Evolutionary conservation across 2,329 filamentous ascomycete genomes (phyloP), one percentile per base, ranked within the genome.

Genomic region (Hypoxylon sp.): DNA sequence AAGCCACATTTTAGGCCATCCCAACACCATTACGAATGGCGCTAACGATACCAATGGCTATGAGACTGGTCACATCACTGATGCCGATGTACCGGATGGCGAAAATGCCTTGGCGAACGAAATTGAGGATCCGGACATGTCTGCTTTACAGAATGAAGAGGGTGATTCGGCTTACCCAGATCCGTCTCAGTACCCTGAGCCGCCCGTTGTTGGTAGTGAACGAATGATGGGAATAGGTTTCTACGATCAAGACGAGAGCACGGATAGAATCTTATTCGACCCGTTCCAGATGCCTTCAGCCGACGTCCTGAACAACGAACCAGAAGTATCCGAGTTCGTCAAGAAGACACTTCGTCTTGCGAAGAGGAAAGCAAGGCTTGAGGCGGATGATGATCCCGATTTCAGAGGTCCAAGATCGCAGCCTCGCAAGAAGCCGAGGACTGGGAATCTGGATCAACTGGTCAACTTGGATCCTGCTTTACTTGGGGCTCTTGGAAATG

Each of bases 261-360:
- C 78, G 1, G 80, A 84, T 64, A 80, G 73, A 61, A 84, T 84
- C 64, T 65, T 84, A 2, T 85, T 84, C 50, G 79, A 85, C 55
- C 77, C 78, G 6, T 84, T 83, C 61, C 77, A 83, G 58, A 73
- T 74, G 19, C 81, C 81, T 4, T 69, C 76, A 8, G 71, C 73
- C 3, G 77, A 79, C 3, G 67, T 68, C 7, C 62, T 81, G 43
- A 62, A 67, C 23, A 63, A 70, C 6, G 74, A 80, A 40, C 71
- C 75, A 2, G 73, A 80, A 49, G 69, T 80, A 27, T 75, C 81
- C 4, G 81, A 84, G 30, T 80, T 75, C 41, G 71, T 82, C 21
- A 82, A 78, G 63, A 83, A 81, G 63, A 76, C 78, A 0, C 73
- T 82, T 12, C 77, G 78, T 5, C 73, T 77, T 7, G 76, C 77